Base-by-base conservation (phyloP, 2,329 filamentous ascomycete genomes). In the Neofusicoccum cordaticola region DNA sequence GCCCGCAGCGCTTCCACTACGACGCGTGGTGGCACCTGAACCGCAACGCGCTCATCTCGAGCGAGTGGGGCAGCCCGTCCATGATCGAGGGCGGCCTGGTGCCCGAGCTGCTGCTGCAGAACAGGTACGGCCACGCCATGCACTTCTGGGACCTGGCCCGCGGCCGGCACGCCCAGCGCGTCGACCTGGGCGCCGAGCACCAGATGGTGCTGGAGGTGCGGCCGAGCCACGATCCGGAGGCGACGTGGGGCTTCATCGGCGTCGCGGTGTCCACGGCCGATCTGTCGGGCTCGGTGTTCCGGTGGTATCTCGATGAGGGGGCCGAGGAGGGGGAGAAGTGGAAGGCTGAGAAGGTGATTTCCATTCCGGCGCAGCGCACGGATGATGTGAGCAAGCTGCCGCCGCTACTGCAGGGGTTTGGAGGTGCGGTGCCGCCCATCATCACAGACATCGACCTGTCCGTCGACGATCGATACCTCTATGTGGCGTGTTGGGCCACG, bases 21-120 rank as follows among this genome's bases (percentile, higher is more conserved):
- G 50, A 52, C 50, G 50, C 50, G n/a, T 52, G 50, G 50, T 52
- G 50, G 50, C 50, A 52, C 34, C 50, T 52, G 34, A 39, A 39
- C 50, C 34, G 50, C 50, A 52, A 52, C 50, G n/a, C 50, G 50
- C 50, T 52, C 2, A n/a, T 52, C 13, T 52, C 50, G 50, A 52
- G 50, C 50, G 50, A 52, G 34, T 52, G 50, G 50, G 50, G 50
- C 50, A 17, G 13, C 15, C 31, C 34, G 50, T 17, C 50, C 4
- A 22, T 22, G 31, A 19, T 52, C 50, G 50, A 52, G 50, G 9
- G 3, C 6, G 50, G 50, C 7, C n/a, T 52, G 50, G 50, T 52
- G 50, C 50, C 50, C 50, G 50, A 52, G 15, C 7, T 22, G 34
- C 50, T 52, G 50, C 50, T 39, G 50, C 31, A 31, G 31, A 22